Percentiles rank a stretch among this genome's conserved stretches.
phyloP scores from a whole-genome alignment of 345 rosid genomes.

The Eucalyptus pauciflora region DNA sequence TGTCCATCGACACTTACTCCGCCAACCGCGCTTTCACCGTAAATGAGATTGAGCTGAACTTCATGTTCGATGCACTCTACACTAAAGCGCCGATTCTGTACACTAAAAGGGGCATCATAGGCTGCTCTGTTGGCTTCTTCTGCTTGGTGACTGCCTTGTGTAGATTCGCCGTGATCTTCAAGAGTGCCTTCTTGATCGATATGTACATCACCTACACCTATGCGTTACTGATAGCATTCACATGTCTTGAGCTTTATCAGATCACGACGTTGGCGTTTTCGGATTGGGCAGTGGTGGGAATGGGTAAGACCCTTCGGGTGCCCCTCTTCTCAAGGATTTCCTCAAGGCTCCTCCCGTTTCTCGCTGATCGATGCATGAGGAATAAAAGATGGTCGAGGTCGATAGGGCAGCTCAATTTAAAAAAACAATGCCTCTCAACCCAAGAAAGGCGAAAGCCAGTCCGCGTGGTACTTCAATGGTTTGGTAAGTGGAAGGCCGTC shows the following conservation, averaged over 20 bases:
- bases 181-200: too few relatives aligned
- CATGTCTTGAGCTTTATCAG: too few relatives aligned
- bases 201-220: too few relatives aligned
- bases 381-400: not conserved
- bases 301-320: too few relatives aligned
- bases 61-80: too few relatives aligned
- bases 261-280: not conserved
- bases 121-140: rapidly evolving
- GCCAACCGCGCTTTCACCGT: too few relatives aligned
- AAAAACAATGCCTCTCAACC: not conserved
- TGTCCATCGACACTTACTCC: too few relatives aligned
- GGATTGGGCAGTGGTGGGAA: not conserved
- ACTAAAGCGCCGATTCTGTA: too few relatives aligned
- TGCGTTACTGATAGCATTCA: too few relatives aligned
- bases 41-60: too few relatives aligned
- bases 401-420: not conserved
- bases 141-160: too few relatives aligned
- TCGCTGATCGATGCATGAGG: not conserved
- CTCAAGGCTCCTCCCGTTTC: not conserved
- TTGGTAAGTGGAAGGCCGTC: not conserved
- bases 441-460: not conserved
- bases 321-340: not conserved
- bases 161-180: too few relatives aligned
- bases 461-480: not conserved
- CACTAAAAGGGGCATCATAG: rapidly evolving